Conservation (phyloP, 164 flowering plant species). For the Piper longum region DNA sequence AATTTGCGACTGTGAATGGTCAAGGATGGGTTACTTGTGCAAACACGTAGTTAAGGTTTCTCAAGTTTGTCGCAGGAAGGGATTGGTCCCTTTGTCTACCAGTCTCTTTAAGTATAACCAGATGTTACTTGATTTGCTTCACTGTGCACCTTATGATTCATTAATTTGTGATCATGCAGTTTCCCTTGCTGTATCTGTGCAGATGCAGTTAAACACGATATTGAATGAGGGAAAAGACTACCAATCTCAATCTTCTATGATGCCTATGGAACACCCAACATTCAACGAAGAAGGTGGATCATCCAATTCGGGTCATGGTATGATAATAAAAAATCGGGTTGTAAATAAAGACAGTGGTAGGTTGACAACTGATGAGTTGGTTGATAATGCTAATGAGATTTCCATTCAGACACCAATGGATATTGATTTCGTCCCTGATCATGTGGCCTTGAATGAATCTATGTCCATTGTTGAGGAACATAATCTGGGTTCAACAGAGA, state of each 20-base stretch:
- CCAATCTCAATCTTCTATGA: neutral
- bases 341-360: constrained; percentile 4
- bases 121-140: constrained; percentile 44
- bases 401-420: too few species aligned
- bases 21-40: constrained; percentile 73
- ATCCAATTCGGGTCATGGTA: constrained; percentile 1
- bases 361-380: neutral
- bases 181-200: constrained; percentile 57
- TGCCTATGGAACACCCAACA: constrained; percentile 10
- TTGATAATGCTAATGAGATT: neutral
- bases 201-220: constrained; percentile 35
- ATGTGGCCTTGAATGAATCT: too few species aligned
- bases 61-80: constrained; percentile 30
- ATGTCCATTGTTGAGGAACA: too few species aligned
- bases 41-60: constrained; percentile 64
- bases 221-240: constrained; percentile 14
- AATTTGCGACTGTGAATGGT: constrained; percentile 70
- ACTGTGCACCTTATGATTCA: constrained; percentile 69
- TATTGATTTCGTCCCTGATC: too few species aligned
- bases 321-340: constrained; percentile 2
- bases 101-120: constrained; percentile 51
- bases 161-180: constrained; percentile 82
- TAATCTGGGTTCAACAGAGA: too few species aligned
- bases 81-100: constrained; percentile 34
- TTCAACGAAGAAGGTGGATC: neutral